Evolutionary conservation across 208 protist genomes (phyloP), one percentile per base, ranked within the genome.

Genomic region (Novymonas esmeraldas): DNA sequence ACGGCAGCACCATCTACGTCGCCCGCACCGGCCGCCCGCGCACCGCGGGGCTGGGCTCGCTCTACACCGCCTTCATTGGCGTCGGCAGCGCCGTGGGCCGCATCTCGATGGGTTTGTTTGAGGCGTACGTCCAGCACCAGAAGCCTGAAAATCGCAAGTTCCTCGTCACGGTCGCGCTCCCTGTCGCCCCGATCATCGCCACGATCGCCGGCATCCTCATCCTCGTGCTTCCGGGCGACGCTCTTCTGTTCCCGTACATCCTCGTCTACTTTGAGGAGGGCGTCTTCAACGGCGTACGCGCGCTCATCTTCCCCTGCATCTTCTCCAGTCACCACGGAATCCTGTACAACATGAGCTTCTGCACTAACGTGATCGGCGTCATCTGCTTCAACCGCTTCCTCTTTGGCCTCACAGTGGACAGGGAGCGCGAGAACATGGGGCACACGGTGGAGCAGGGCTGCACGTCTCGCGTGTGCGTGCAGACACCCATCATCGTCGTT

Each of bases 211-310:
- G 84, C 34, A 55, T 87, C 2, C 78, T 90, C 20, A 75, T 90
- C 14, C 81, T 90, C 46, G 71, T 84, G 20, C 52, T 90, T n/a
- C 84, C 84, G 34, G 78, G 81, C 29, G 67, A 87, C 26, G 70
- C 70, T 11, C 70, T 90, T 13, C 70, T 90, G 34, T 65, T 90
- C 34, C 84, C 84, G 34, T 90, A 85, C 71, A 84, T 90, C 26
- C 55, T 90, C 41, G 64, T 87, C 29, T 90, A 90, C 67, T 83
- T 90, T 42, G 82, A 90, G 61, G 74, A 90, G 64, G 84, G 84
- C 70, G 56, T 80, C 45, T 85, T 82, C 68, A 73, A 79, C 55
- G 79, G 78, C 28, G 61, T 84, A 14, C 73, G 75, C 44, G 84
- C 84, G 28, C 73, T 90, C 20, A 87, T 85, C 71, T 90, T 84